These are phyloP conservation scores for Claviceps maximensis DNA, from an alignment of 2,329 filamentous ascomycete genomes.

Conservation along the genomic window DNA sequence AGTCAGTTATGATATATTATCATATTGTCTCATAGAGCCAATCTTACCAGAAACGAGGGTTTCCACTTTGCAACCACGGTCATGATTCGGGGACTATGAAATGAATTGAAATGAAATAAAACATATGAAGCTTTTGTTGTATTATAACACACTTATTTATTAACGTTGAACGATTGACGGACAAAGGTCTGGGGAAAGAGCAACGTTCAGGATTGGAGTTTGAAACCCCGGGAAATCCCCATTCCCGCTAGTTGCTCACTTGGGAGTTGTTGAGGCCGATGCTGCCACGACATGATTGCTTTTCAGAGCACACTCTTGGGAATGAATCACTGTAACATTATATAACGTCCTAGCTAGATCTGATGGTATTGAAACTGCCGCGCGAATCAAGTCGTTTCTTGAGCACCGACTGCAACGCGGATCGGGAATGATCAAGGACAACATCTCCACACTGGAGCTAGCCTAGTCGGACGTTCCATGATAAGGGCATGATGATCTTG, in stretches of 20 bases:
- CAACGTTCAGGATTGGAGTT: slow-evolving; percentile 6
- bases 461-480: not conserved
- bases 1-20: slow-evolving; percentile 24
- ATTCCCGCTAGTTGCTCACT: slow-evolving; percentile 10
- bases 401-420: too few relatives aligned
- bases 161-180: not conserved
- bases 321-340: slow-evolving; percentile 19
- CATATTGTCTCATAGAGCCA: slow-evolving; percentile 11
- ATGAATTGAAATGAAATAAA: slow-evolving; percentile 13
- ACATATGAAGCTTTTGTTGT: slow-evolving; percentile 6
- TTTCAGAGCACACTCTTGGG: slow-evolving; percentile 6
- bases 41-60: slow-evolving; percentile 1
- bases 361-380: not conserved
- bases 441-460: too few relatives aligned
- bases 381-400: not conserved
- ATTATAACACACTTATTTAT: not conserved
- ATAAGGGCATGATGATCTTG: not conserved
- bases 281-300: slow-evolving; percentile 2
- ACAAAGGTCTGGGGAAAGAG: slow-evolving; percentile 1
- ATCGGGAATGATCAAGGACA: too few relatives aligned
- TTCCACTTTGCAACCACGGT: not conserved
- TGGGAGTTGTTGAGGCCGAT: slow-evolving; percentile 9
- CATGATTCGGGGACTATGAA: not conserved
- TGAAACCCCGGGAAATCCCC: slow-evolving; percentile 1
- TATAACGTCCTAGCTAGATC: not conserved